These are phyloP conservation scores for Alternaria novae-zelandiae DNA, from an alignment of 2,329 filamentous ascomycete genomes.

Conservation along the genomic window DNA sequence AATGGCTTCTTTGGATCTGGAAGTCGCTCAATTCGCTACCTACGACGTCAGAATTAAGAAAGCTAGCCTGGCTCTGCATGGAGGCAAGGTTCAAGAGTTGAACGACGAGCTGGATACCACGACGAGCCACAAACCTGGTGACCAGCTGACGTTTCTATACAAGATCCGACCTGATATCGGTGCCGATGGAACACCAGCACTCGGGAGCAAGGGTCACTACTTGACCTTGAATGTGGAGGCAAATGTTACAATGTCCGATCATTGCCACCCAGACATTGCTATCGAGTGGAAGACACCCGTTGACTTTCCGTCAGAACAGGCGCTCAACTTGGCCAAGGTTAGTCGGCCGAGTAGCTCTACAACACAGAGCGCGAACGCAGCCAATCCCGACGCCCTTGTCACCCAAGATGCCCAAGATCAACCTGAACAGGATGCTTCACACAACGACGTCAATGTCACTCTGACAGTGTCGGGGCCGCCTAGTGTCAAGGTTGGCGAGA, in stretches of 20 bases:
- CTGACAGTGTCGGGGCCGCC: constrained; percentile 74
- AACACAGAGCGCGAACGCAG: constrained; percentile 23
- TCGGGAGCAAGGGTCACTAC: constrained; percentile 46
- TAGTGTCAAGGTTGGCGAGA: constrained; percentile 66
- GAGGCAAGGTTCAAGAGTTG: constrained; percentile 64
- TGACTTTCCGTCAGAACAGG: constrained; percentile 64
- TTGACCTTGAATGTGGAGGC: constrained; percentile 68
- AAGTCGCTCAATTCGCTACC: constrained; percentile 73
- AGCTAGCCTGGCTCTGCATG: constrained; percentile 63
- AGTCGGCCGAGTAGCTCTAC: constrained; percentile 38
- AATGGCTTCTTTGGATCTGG: constrained; percentile 74
- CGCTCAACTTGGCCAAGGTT: constrained; percentile 50
- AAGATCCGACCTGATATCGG: constrained; percentile 57
- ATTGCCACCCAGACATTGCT: constrained; percentile 66
- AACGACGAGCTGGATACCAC: constrained; percentile 57
- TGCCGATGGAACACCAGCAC: constrained; percentile 56
- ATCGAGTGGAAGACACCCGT: constrained; percentile 73
- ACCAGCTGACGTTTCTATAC: constrained; percentile 79
- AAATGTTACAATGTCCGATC: constrained; percentile 62
- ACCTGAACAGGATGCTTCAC: constrained; percentile 28
- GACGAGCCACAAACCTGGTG: constrained; percentile 70
- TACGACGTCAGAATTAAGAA: constrained; percentile 69
- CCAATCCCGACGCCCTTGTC: constrained; percentile 38
- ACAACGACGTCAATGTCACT: constrained; percentile 70
- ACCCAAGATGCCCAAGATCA: constrained; percentile 28